Base-by-base conservation (phyloP, 2,329 filamentous ascomycete species). In the Curvularia spicifera region DNA sequence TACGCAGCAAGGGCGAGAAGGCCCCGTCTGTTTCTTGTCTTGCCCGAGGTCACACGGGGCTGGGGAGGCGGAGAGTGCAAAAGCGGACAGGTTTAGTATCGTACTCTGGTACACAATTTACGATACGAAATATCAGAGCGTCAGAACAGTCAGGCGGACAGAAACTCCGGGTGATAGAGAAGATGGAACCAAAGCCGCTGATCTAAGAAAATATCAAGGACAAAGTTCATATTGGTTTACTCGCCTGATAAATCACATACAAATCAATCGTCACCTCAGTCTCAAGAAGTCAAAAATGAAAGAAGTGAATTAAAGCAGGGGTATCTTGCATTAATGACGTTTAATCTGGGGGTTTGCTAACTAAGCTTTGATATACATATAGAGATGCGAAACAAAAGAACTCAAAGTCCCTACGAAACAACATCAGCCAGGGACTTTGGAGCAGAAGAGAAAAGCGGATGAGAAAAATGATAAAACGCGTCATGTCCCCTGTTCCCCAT, bases 311-410 rank as follows among this genome's bases (percentile, higher is more conserved):
- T 28, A 46, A 56, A 53, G 40, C 42, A 52, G 53, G 53, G 53
- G 53, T 56, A 56, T 56, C 53, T 46, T 56, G 53, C 53, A 56
- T 52, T 52, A 50, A 20, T 50, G 47, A 40, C 33, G 46, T 33
- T 49, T 9, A 35, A 15, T 5, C 7, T 9, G 33, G 33, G 13
- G 33, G 33, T 15, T 35, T 15, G 33, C 33, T 35, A 35, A 31
- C 29, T 31, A 31, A 31, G 29, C 10, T 31, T 31, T 31, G 29
- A 10, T 31, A 31, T 29, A 29, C 35, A 39, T 4, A 15, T 8
- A 8, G 26, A 6, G 26, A 28, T 28, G 26, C 26, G 26, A 8
- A 28, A 47, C 9, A 31, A 31, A 12, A 10, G 29, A 5, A 12
- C 9, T 3, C 29, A 12, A 31, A 31, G 29, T 28, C 26, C 26